Conservation (phyloP, 192 early-diverging fungal genomes). For the Backusella sp. region DNA sequence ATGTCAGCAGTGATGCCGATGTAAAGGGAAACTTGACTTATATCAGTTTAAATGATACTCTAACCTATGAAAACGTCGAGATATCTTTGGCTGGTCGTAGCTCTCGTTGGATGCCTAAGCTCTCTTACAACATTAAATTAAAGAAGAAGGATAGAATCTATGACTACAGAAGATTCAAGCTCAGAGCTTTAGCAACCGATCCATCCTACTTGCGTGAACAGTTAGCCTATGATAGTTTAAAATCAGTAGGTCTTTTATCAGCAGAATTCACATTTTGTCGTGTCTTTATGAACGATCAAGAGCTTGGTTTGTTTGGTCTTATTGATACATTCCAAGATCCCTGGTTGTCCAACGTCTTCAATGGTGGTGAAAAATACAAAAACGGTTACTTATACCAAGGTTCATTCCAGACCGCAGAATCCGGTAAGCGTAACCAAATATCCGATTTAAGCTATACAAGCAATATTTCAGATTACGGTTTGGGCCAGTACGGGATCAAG, state of each 20-base stretch:
- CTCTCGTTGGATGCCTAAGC: conserved; percentile 22
- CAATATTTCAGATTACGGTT: conserved; percentile 7
- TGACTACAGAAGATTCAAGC: conserved; percentile 18
- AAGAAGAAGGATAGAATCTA: conserved; percentile 19
- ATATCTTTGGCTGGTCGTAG: conserved; percentile 23
- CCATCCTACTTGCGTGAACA: conserved; percentile 34
- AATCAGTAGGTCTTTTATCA: conserved; percentile 9
- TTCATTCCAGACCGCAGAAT: neutral
- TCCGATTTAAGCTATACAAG: conserved; percentile 5
- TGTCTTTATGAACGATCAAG: conserved; percentile 37
- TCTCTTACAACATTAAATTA: conserved; percentile 31
- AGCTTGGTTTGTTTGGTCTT: conserved; percentile 40
- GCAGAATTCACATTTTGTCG: conserved; percentile 22
- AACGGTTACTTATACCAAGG: conserved; percentile 27
- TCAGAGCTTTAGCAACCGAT: conserved; percentile 24
- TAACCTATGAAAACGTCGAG: neutral
- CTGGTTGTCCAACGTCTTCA: conserved; percentile 38
- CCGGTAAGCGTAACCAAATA: neutral
- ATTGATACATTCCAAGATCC: conserved; percentile 46
- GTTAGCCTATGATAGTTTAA: conserved; percentile 18
- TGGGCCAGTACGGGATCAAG: conserved; percentile 18
- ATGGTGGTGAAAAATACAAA: conserved; percentile 20
- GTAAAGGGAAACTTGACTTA: conserved; percentile 14
- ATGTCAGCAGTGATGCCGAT: neutral
- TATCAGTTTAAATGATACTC: conserved; percentile 12